phyloP scores from a whole-genome alignment of 2,329 filamentous ascomycete genomes.

The Penicillium sp. region DNA sequence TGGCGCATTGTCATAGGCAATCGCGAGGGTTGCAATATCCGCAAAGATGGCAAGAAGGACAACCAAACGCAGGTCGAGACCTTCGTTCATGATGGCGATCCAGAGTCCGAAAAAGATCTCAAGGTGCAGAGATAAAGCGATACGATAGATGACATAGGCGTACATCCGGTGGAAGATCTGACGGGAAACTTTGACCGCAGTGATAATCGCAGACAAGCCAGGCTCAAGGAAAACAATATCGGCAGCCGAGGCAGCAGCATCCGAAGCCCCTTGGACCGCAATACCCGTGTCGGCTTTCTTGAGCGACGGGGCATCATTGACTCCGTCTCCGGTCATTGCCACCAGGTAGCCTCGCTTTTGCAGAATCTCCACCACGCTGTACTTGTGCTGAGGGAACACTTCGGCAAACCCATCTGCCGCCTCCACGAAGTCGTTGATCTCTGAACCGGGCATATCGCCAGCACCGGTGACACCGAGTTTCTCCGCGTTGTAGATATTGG shows the following conservation, averaged over 20 bases:
- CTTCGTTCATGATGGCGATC: conserved; percentile 82
- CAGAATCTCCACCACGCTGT: conserved; percentile 86
- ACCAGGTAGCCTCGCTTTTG: conserved; percentile 90
- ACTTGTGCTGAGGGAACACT: conserved; percentile 94
- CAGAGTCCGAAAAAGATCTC: conserved; percentile 88
- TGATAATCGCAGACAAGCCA: conserved; percentile 86
- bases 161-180: conserved; percentile 98
- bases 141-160: conserved; percentile 92
- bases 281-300: conserved; percentile 97
- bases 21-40: conserved; percentile 84
- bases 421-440: conserved; percentile 93
- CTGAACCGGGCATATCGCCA: conserved; percentile 87
- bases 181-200: conserved; percentile 84
- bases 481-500: conserved; percentile 91
- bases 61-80: conserved; percentile 77
- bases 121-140: conserved; percentile 82
- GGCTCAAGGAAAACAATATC: conserved; percentile 93
- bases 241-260: conserved; percentile 82
- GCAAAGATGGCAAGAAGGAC: conserved; percentile 95
- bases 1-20: conserved; percentile 88
- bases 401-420: conserved; percentile 92
- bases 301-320: conserved; percentile 86
- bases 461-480: conserved; percentile 83
- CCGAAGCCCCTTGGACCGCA: conserved; percentile 85
- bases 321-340: conserved; percentile 94